Evolutionary conservation across 805 yeast genomes (phyloP), one percentile per base, ranked within the genome.

Genomic region (Ogataea trehaloabstinens): DNA sequence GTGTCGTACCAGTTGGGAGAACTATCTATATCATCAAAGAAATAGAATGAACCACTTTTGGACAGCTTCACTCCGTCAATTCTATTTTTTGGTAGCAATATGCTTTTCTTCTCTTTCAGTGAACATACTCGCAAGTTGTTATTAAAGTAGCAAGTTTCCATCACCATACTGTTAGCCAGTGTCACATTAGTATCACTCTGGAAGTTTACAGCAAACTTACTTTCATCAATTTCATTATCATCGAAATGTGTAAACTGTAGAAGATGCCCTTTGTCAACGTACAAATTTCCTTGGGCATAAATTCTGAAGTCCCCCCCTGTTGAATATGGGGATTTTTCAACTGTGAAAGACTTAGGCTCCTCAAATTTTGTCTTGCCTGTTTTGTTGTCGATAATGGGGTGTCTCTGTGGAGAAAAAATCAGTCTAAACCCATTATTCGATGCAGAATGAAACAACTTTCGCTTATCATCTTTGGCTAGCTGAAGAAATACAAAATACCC

Each of bases 401-500:
- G 44, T 6, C 43, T 42, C 24, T 58, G 63, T 35, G 49, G 59
- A 19, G 46, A 57, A 35, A 70, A 58, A 2, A 55, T 22, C 30
- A 70, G 40, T 15, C 55, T 48, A 41, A 61, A 68, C 1, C 70
- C 70, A 31, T 44, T 46, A 21, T 41, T 50, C 2, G 60, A 41
- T 3, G 40, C 41, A n/a, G 51, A 31, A 7, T 25, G 32, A 22
- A 34, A 46, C 6, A 15, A 19, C 19, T 31, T 42, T 24, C 16
- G 31, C 6, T 20, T 17, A 19, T 33, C 28, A n/a, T 13, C 33
- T 28, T 33, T 38, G 3, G 49, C 49, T 2, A 60, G 30, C 28
- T 59, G 55, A 2, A 73, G 48, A 35, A 70, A 70, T 12, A 81
- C 75, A 48, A 71, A 76, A 50, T 75, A 79, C 3, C 85, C 79